These are phyloP conservation scores for Cucurbitaria berberidis DNA, from an alignment of 2,329 filamentous ascomycete genomes.

Conservation along the genomic window DNA sequence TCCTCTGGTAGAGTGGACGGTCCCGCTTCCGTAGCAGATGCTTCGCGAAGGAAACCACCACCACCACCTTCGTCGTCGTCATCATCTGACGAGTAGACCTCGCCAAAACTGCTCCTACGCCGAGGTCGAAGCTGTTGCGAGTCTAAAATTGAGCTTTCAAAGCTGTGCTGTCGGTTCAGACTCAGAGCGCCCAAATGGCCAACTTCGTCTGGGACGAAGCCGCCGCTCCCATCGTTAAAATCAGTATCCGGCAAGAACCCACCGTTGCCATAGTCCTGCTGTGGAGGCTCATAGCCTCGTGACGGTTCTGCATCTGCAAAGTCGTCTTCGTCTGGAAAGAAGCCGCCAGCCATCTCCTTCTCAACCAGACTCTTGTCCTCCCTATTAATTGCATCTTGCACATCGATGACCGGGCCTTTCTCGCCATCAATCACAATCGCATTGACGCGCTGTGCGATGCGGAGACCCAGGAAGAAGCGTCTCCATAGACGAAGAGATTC, in stretches of 20 bases:
- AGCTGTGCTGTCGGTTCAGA: slow-evolving; percentile 45
- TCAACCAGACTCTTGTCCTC: slow-evolving; percentile 36
- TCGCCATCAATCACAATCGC: slow-evolving; percentile 51
- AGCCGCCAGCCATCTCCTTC: slow-evolving; percentile 46
- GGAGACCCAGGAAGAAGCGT: slow-evolving; percentile 66
- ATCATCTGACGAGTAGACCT: slow-evolving; percentile 32
- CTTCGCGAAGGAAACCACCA: slow-evolving; percentile 27
- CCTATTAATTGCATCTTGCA: slow-evolving; percentile 40
- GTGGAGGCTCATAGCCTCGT: slow-evolving; percentile 13
- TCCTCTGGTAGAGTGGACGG: not conserved
- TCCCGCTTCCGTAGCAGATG: slow-evolving; percentile 1
- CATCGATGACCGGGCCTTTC: slow-evolving; percentile 30
- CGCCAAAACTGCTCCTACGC: slow-evolving; percentile 31
- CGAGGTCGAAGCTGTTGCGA: slow-evolving; percentile 35
- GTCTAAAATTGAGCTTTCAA: slow-evolving; percentile 38
- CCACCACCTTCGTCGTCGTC: slow-evolving; percentile 23
- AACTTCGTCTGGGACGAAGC: slow-evolving; percentile 26
- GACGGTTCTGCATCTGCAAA: slow-evolving; percentile 33
- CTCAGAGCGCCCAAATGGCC: slow-evolving; percentile 7
- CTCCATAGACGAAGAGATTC: slow-evolving; percentile 64
- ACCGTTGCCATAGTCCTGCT: slow-evolving; percentile 21
- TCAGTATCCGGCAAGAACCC: slow-evolving; percentile 20
- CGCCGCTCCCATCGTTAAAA: slow-evolving; percentile 21
- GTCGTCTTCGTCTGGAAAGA: slow-evolving; percentile 58
- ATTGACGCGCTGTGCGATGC: slow-evolving; percentile 76